Percentiles rank a stretch among this genome's conserved stretches.
Evolutionary conservation across 371 early-diverging fungal genomes (phyloP).

Genomic region (Rhizopus arrhizus): DNA sequence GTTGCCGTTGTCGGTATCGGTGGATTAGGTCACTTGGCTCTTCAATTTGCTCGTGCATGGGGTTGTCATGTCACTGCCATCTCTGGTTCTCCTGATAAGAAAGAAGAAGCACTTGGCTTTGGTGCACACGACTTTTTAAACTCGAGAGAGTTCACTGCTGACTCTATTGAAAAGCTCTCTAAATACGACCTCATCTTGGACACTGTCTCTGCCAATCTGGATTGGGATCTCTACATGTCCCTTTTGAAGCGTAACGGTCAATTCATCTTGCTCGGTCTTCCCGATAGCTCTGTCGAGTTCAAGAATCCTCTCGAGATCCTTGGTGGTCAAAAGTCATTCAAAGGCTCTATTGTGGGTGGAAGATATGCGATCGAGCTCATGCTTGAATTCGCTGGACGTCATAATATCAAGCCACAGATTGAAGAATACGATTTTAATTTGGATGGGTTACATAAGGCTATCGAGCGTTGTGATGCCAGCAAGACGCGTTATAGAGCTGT

Average conservation of each 20-base stretch:
- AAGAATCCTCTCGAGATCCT: constrained; percentile 32
- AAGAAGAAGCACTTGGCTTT: constrained; percentile 64
- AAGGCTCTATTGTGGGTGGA: constrained; percentile 51
- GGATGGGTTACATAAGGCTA: constrained; percentile 35
- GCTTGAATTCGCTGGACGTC: constrained; percentile 55
- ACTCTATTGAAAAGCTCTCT: constrained; percentile 26
- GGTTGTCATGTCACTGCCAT: constrained; percentile 56
- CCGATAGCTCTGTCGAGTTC: constrained; percentile 35
- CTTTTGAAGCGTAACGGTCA: constrained; percentile 50
- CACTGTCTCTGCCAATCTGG: constrained; percentile 45
- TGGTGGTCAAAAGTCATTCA: constrained; percentile 34
- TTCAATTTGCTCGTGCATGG: constrained; percentile 68
- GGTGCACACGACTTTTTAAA: constrained; percentile 65
- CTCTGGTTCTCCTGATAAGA: constrained; percentile 49
- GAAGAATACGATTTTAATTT: constrained; percentile 43
- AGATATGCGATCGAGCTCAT: constrained; percentile 44
- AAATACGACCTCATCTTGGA: constrained; percentile 56
- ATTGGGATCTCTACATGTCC: constrained; percentile 46
- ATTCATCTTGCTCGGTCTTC: constrained; percentile 57
- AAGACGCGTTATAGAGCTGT: constrained; percentile 46
- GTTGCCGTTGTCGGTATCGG: constrained; percentile 75
- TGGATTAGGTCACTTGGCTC: constrained; percentile 69
- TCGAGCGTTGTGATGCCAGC: constrained; percentile 28
- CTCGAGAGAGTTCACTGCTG: constrained; percentile 41
- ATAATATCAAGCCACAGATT: constrained; percentile 52